Percentiles rank a stretch among this genome's conserved stretches.
Conservation (phyloP, 2,329 filamentous ascomycete species). For the Xylariaceae sp. region DNA sequence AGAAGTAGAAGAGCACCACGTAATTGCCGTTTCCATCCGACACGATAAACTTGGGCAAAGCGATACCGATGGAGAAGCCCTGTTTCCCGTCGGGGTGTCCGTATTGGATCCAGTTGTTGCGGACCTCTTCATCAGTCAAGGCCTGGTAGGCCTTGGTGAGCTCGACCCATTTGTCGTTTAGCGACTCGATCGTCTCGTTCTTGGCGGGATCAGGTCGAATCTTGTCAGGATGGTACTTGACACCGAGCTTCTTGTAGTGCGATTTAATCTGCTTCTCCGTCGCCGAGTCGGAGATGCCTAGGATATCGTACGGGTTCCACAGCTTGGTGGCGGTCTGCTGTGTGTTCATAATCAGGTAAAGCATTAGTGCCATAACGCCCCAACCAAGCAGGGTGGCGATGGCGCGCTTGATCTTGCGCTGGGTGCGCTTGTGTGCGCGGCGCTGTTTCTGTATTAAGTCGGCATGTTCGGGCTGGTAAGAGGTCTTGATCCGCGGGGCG, state of each 20-base stretch:
- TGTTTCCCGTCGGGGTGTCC: constrained; percentile 98
- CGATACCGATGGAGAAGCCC: constrained; percentile 96
- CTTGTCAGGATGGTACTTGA: constrained; percentile 92
- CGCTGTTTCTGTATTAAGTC: constrained; percentile 79
- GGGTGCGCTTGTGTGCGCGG: constrained; percentile 82
- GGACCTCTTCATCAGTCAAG: constrained; percentile 92
- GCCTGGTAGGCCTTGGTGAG: constrained; percentile 98
- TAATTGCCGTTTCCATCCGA: constrained; percentile 95
- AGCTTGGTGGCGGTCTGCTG: constrained; percentile 68
- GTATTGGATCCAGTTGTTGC: constrained; percentile 94
- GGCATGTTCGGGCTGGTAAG: constrained; percentile 77
- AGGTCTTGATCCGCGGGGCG: constrained; percentile 75
- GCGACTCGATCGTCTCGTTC: constrained; percentile 80
- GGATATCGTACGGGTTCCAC: constrained; percentile 96
- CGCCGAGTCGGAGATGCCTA: constrained; percentile 80
- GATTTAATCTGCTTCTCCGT: constrained; percentile 89
- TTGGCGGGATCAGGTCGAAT: constrained; percentile 74
- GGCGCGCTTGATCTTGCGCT: constrained; percentile 81
- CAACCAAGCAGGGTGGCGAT: constrained; percentile 74
- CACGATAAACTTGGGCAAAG: constrained; percentile 86
- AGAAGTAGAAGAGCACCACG: constrained; percentile 82
- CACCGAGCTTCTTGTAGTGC: constrained; percentile 80
- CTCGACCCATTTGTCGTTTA: constrained; percentile 89
- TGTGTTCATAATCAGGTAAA: constrained; percentile 82
- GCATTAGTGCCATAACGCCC: constrained; percentile 81